phyloP scores from a whole-genome alignment of 108 stramenopile genomes.

The Asterionellopsis glacialis region DNA sequence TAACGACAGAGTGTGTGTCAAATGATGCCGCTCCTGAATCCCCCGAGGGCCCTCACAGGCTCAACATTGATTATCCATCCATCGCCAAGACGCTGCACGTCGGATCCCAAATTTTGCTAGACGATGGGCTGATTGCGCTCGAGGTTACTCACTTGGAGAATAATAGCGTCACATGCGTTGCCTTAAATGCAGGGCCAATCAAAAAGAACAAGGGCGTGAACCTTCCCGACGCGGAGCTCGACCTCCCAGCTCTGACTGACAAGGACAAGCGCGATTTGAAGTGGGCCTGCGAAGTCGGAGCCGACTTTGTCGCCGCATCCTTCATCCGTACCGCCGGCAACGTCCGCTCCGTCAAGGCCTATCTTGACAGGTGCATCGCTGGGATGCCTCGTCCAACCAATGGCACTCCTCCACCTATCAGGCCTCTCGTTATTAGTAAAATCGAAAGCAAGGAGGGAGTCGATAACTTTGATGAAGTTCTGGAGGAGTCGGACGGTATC shows the following conservation, averaged over 20 bases:
- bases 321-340: constrained; percentile 83
- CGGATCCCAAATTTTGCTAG: constrained; percentile 57
- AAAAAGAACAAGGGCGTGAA: constrained; percentile 84
- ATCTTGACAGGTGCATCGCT: constrained; percentile 59
- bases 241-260: constrained; percentile 82
- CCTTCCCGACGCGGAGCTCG: constrained; percentile 63
- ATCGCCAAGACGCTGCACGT: constrained; percentile 58
- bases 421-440: constrained; percentile 80
- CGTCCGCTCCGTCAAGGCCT: constrained; percentile 68
- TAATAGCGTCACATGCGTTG: constrained; percentile 36
- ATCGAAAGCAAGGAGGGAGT: constrained; percentile 90
- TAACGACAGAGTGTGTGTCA: constrained; percentile 45
- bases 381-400: constrained; percentile 31
- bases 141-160: constrained; percentile 44
- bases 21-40: constrained; percentile 38
- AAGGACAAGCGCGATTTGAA: constrained; percentile 83
- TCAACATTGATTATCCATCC: constrained; percentile 77
- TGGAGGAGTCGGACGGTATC: constrained; percentile 75
- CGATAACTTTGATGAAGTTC: constrained; percentile 77
- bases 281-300: constrained; percentile 62
- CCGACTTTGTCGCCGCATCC: constrained; percentile 86
- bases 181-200: constrained; percentile 68
- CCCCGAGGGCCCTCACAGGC: constrained; percentile 36
- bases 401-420: constrained; percentile 20
- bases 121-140: constrained; percentile 82